Evolutionary conservation across 1,139 yeast genomes (phyloP), one percentile per base, ranked within the genome.

Genomic region (Kurtzmaniella quercitrusa): DNA sequence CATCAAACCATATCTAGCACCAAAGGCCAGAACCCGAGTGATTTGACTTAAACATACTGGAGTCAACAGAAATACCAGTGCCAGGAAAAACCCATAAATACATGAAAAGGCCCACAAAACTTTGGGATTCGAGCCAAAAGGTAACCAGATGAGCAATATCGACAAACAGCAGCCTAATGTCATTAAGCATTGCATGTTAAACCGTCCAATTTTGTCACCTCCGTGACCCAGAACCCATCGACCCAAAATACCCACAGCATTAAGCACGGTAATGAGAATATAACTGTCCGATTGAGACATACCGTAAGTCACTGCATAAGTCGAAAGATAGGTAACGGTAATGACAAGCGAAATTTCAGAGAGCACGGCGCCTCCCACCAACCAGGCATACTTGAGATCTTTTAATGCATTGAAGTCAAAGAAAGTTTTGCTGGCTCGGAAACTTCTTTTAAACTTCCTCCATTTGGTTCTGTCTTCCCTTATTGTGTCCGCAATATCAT

Each of bases 221-320:
- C 82, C 72, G 8, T 74, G 49, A 23, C 82, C 81, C 1, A 87
- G 83, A 5, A 79, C 50, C 43, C 72, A 71, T 46, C 88, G 62
- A 1, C 88, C 88, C 3, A 73, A 49, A 14, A 80, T 68, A 5
- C 88, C 87, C 2, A 77, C 65, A 1, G 80, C 82, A 59, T 81
- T 83, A 51, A 73, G 66, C 8, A 78, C 66, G 0, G 87, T 80
- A 33, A 81, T 65, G 26, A 82, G 58, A 12, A 77, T 51, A 51
- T 77, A 76, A 0, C 85, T 66, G 5, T 67, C 59, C n/a, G 78
- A 67, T 48, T 76, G 76, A 5, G 76, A 60, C 54, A 71, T 68
- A 0, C 86, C 86, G 43, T 69, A 70, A 12, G 73, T 67, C 17
- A 77, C 58, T 0, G 81, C 79, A 55, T 77, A 80, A 2, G 82